Evolutionary conservation across 345 rosid genomes (phyloP), one percentile per base, ranked within the genome.

Genomic region (Camelina sativa): DNA sequence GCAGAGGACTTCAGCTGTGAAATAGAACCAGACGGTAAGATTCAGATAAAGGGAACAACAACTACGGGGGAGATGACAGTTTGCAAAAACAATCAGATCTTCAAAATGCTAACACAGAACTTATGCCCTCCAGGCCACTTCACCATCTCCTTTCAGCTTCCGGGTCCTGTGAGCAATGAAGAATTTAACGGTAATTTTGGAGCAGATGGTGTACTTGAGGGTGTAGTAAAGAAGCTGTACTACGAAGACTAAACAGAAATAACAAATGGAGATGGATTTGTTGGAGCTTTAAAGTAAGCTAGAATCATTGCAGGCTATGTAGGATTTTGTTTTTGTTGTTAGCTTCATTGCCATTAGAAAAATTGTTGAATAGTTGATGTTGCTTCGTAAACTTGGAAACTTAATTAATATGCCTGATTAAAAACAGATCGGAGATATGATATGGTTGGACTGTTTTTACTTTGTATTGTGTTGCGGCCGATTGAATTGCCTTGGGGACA

Each of bases 71-170:
- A 91, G 82, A 79, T 72, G 67, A 80, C 78, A 1, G 86, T 94
- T 8, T 83, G 85, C 79, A 88, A 73, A 80, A 1, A 83, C 75
- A 84, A 83, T 41, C 85, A 76, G 77, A 62, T 87, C 66, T 94
- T 91, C 53, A 80, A 74, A 77, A 91, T 89, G 97, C 81, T 77
- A 48, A 68, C 95, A 0, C 96, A 82, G 56, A 91, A 93, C 64
- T 79, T 91, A 7, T 78, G 86, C 78, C 93, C 91, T 6, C 88
- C 95, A 0, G 97, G 98, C 22, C 85, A 72, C 58, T 94, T 93
- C 80, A 77, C 95, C 0, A 66, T 89, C 69, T 71, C 85, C 10
- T 88, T 89, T 71, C 81, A 79, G 71, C 92, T 93, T 11, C 94
- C 96, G 5, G 96, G 98, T 69, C 96, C 96, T 6, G 94, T 91